Conservation (phyloP, 306 rosid species). For the Fragaria nilgerrensis region DNA sequence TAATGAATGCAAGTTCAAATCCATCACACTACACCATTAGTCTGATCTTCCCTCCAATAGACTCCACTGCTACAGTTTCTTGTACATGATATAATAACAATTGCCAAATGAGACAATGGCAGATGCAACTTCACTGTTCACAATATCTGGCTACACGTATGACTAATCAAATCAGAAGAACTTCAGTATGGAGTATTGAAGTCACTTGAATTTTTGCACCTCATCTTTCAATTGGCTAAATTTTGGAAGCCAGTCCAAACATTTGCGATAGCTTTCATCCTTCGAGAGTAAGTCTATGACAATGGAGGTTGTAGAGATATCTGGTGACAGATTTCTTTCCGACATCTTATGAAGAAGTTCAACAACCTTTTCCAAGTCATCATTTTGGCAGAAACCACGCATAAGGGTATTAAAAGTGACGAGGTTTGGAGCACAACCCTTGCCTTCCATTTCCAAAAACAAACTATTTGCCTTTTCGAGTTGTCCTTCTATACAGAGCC, state of each 20-base stretch:
- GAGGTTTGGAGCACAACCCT: slow-evolving; percentile 38
- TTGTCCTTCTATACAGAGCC: slow-evolving; percentile 37
- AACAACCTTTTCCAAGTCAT: slow-evolving; percentile 32
- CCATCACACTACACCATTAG: neutral
- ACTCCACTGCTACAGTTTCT: neutral
- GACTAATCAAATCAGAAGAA: neutral
- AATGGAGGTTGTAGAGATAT: slow-evolving; percentile 28
- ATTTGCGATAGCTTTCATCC: slow-evolving; percentile 32
- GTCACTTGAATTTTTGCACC: neutral
- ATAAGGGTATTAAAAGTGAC: slow-evolving; percentile 35
- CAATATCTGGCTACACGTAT: slow-evolving; percentile 10
- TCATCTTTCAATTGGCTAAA: slow-evolving; percentile 23
- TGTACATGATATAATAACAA: neutral
- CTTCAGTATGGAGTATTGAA: neutral
- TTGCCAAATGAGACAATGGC: neutral
- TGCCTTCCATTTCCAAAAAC: slow-evolving; percentile 36
- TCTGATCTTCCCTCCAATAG: neutral
- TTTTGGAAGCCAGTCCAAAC: slow-evolving; percentile 42
- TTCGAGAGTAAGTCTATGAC: slow-evolving; percentile 34
- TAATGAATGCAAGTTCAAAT: neutral
- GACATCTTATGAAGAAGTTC: slow-evolving; percentile 47
- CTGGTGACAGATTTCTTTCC: slow-evolving; percentile 36
- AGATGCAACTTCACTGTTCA: neutral
- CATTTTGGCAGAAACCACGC: slow-evolving; percentile 38
- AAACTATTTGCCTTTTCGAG: slow-evolving; percentile 41